phyloP scores from a whole-genome alignment of 257 asterid genomes.

The Penstemon newberryi region DNA sequence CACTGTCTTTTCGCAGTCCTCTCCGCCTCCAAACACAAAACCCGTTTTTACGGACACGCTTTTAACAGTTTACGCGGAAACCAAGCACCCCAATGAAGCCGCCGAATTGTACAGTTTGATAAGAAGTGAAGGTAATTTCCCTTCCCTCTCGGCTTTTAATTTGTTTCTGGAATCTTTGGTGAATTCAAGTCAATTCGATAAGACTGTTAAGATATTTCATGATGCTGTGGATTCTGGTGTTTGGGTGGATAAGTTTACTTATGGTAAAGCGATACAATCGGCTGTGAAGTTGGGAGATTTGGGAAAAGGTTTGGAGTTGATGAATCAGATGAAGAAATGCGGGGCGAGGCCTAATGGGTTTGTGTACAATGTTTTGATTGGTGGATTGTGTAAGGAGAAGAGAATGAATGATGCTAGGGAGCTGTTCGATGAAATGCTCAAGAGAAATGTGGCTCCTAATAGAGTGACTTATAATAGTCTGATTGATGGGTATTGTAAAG shows the following conservation, averaged over 20 bases:
- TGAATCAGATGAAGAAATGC: conserved; percentile 46
- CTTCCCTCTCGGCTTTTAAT: conserved; percentile 56
- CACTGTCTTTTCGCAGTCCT: conserved; percentile 33
- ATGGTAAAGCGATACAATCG: conserved; percentile 74
- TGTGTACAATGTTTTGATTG: conserved; percentile 78
- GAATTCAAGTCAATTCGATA: conserved; percentile 31
- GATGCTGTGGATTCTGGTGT: conserved; percentile 54
- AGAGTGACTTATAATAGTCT: conserved; percentile 67
- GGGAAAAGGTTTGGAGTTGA: conserved; percentile 46
- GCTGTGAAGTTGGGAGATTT: conserved; percentile 66
- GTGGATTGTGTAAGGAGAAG: conserved; percentile 74
- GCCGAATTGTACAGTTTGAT: conserved; percentile 49
- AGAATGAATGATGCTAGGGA: conserved; percentile 62
- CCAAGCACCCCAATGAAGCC: conserved; percentile 56
- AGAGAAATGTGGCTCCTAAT: conserved; percentile 47
- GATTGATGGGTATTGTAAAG: conserved; percentile 76
- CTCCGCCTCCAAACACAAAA: conserved; percentile 40
- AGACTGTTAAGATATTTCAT: conserved; percentile 47
- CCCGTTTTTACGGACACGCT: conserved; percentile 46
- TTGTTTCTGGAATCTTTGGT: conserved; percentile 63
- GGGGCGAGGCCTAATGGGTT: conserved; percentile 50
- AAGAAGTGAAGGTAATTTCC: conserved; percentile 49
- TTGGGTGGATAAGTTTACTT: conserved; percentile 58
- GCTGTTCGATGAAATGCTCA: conserved; percentile 74
- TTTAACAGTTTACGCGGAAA: conserved; percentile 55